These are phyloP conservation scores for Crotalaria pallida DNA, from an alignment of 306 rosid species.

Conservation along the genomic window DNA sequence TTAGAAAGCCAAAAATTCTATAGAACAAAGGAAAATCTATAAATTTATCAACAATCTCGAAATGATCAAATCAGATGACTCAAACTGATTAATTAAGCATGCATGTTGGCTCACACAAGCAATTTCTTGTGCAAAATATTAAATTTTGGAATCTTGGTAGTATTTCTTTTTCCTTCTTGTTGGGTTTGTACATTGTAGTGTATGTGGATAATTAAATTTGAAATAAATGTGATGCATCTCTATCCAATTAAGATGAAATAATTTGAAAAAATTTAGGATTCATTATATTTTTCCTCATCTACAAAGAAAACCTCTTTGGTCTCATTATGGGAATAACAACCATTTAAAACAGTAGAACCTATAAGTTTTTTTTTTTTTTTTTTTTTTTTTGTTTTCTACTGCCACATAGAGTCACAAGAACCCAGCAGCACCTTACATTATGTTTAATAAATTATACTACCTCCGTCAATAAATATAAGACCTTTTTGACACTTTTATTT, in stretches of 20 bases:
- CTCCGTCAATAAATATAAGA: too few species aligned
- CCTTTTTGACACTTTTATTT: too few species aligned
- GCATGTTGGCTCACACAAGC: not conserved
- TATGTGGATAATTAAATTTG: conserved; percentile 1
- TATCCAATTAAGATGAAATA: not conserved
- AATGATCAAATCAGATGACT: conserved; percentile 1
- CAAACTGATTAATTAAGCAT: not conserved
- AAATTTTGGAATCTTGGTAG: not conserved
- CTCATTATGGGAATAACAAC: not conserved
- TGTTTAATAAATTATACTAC: not conserved
- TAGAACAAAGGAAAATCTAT: not conserved
- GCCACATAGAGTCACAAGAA: not conserved
- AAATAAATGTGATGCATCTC: not conserved
- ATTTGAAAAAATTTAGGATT: not conserved
- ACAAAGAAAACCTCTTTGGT: not conserved
- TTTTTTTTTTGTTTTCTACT: too few species aligned
- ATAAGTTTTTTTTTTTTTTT: not conserved
- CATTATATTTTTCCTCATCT: too few species aligned
- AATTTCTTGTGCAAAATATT: conserved; percentile 5
- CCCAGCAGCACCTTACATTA: not conserved
- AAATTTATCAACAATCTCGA: not conserved
- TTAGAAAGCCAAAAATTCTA: not conserved
- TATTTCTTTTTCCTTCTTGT: not conserved
- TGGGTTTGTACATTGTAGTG: not conserved
- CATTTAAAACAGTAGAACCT: conserved; percentile 7